Base-by-base conservation (phyloP, 305 asterid species). In the Withania somnifera region DNA sequence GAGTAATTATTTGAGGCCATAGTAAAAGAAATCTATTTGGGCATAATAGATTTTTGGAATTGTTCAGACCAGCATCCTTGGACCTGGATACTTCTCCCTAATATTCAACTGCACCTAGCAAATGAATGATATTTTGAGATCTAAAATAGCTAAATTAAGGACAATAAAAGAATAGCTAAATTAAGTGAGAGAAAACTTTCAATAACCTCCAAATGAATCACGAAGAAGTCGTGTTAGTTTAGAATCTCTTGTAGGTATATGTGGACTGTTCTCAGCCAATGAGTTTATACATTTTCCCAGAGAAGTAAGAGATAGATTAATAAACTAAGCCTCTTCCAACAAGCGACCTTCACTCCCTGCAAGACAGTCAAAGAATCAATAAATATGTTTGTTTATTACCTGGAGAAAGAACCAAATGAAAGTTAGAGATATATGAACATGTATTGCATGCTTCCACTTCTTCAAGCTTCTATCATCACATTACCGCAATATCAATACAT, bases 231-330 rank as follows among this genome's bases (percentile, higher is more conserved):
- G 91, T 45, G 99, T 95, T 89, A 95, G 83, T 85, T 95, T 95
- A 79, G 99, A 95, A 88, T 95, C 99, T 88, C 99, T 86, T 40
- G 92, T 94, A 64, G 99, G 99, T 89, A 95, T 93, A 81, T 95
- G 98, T 77, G 98, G 90, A 87, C 99, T 88, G 81, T 91, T 94
- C 85, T 93, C 98, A 81, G 99, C 97, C 90, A 95, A 84, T 81
- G 99, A 98, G 76, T 95, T 90, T 89, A 95, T 93, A 88, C 99
- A 95, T 87, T 95, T 95, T 52, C 98, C 99, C 30, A 95, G 83
- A 53, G 98, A 92, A 54, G 97, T 87, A 73, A 95, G 97, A 73
- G 99, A 95, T 71, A 95, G 99, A 82, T 95, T 95, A 87, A 95
- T 95, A 85, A 91, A 95, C 85, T 93, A 93, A 69, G 98, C 95